A percentile compares a stretch with the other conserved stretches of the same genome.
Conservation (phyloP, 2,329 filamentous ascomycete genomes). For the Grosmannia huntii region DNA sequence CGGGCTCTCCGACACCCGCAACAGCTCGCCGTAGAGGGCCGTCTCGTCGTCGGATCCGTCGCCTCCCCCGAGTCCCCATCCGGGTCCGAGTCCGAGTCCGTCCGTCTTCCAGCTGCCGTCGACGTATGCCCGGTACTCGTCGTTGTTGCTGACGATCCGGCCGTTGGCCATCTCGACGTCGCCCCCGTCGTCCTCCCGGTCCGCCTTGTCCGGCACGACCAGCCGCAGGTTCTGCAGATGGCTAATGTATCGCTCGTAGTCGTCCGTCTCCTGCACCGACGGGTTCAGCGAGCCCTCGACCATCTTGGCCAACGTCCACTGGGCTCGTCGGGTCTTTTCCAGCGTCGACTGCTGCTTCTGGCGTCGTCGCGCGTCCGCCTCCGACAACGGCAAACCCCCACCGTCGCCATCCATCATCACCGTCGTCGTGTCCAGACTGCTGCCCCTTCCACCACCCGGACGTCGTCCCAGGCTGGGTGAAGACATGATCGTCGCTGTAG, state of each 20-base stretch:
- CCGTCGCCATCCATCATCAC: background rate
- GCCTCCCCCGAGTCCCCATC: no score
- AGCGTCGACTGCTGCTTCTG: constrained; percentile 45
- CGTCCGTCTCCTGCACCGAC: constrained; percentile 67
- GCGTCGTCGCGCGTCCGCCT: background rate
- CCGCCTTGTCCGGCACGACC: constrained; percentile 57
- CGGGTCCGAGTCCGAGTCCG: constrained; percentile 21
- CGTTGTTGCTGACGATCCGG: constrained; percentile 15
- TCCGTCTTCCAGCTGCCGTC: constrained; percentile 54
- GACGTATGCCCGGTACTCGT: constrained; percentile 71
- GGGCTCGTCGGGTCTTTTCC: constrained; percentile 70
- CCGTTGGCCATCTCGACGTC: background rate
- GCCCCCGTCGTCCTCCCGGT: constrained; percentile 15
- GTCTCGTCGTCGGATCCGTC: constrained; percentile 44
- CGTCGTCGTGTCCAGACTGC: background rate
- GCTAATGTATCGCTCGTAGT: constrained; percentile 79
- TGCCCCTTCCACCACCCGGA: no score
- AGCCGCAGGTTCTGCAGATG: constrained; percentile 84
- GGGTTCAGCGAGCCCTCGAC: constrained; percentile 79
- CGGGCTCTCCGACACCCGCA: constrained; percentile 68
- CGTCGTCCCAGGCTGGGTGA: no score
- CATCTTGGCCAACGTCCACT: constrained; percentile 81
- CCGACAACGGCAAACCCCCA: no score
- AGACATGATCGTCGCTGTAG: no score
- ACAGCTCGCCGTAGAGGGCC: constrained; percentile 62